These are phyloP conservation scores for Moesziomyces parantarcticus DNA, from an alignment of 1,284 basidiomycete genomes.

Conservation along the genomic window DNA sequence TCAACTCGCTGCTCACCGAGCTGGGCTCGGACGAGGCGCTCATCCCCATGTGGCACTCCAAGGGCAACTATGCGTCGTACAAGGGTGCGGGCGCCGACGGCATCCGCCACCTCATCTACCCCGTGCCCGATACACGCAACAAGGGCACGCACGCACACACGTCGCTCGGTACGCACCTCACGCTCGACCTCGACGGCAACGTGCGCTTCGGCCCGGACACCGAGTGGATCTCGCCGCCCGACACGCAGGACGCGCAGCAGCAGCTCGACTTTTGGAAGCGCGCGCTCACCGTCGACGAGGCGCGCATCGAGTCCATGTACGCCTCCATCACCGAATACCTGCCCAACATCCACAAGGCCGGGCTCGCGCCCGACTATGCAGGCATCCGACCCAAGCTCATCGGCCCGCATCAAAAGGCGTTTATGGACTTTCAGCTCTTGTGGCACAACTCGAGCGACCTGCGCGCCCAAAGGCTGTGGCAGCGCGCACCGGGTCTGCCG, in stretches of 20 bases:
- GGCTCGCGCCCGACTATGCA: conserved; percentile 86
- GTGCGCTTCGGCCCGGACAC: conserved; percentile 93
- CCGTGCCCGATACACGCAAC: conserved; percentile 54
- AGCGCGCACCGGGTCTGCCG: conserved; percentile 34
- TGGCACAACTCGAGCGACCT: conserved; percentile 57
- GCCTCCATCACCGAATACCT: conserved; percentile 73
- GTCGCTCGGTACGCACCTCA: conserved; percentile 63
- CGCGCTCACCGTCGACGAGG: conserved; percentile 43
- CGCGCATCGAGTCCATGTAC: conserved; percentile 59
- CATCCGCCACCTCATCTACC: conserved; percentile 63
- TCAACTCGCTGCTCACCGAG: conserved; percentile 55
- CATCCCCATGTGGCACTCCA: conserved; percentile 60
- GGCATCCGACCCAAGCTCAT: conserved; percentile 91
- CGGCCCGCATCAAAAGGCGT: conserved; percentile 76
- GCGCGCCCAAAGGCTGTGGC: conserved; percentile 55
- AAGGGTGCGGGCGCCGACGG: conserved; percentile 50
- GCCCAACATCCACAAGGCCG: conserved; percentile 75
- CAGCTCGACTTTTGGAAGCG: conserved; percentile 56
- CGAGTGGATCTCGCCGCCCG: conserved; percentile 77
- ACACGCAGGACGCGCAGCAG: conserved; percentile 8
- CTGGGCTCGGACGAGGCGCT: conserved; percentile 21
- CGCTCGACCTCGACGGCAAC: conserved; percentile 83
- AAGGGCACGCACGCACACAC: conserved; percentile 56
- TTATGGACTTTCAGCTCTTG: conserved; percentile 80
- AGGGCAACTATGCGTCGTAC: conserved; percentile 65